These are phyloP conservation scores for Backusella sp. DNA, from an alignment of 192 early-diverging fungal species.

Conservation along the genomic window DNA sequence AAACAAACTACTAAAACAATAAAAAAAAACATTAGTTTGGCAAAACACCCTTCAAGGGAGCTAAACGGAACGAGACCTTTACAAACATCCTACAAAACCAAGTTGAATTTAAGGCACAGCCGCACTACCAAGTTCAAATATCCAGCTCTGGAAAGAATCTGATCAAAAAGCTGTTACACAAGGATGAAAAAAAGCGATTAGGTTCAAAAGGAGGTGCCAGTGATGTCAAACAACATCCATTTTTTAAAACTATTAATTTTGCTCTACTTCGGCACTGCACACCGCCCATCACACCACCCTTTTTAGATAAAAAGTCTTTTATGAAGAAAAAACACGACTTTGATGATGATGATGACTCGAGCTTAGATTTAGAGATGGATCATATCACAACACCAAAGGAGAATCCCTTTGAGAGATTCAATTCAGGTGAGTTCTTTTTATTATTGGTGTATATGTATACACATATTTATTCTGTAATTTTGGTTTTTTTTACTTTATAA, in stretches of 20 bases:
- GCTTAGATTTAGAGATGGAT: slow-evolving; percentile 64
- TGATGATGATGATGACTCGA: slow-evolving; percentile 48
- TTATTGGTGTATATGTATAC: neutral
- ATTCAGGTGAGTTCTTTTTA: slow-evolving; percentile 37
- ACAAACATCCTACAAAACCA: slow-evolving; percentile 80
- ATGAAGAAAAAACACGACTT: neutral
- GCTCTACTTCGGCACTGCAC: slow-evolving; percentile 80
- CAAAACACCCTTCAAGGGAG: slow-evolving; percentile 95
- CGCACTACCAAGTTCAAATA: slow-evolving; percentile 10
- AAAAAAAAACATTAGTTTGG: slow-evolving; percentile 52
- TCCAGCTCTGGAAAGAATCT: slow-evolving; percentile 63
- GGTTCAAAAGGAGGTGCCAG: slow-evolving; percentile 86
- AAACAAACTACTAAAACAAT: neutral
- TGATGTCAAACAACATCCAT: slow-evolving; percentile 89
- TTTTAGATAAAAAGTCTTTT: slow-evolving; percentile 21
- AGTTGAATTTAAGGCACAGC: slow-evolving; percentile 66
- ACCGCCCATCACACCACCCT: slow-evolving; percentile 78
- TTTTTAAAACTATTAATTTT: slow-evolving; percentile 92
- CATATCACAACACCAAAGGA: slow-evolving; percentile 35
- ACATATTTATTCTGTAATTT: neutral
- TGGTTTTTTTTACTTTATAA: neutral
- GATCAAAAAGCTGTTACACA: slow-evolving; percentile 81
- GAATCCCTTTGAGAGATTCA: slow-evolving; percentile 59
- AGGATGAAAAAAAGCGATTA: slow-evolving; percentile 87
- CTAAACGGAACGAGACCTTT: slow-evolving; percentile 86